These are phyloP conservation scores for Aureobasidium namibiae DNA, from an alignment of 2,329 filamentous ascomycete genomes.

Conservation along the genomic window DNA sequence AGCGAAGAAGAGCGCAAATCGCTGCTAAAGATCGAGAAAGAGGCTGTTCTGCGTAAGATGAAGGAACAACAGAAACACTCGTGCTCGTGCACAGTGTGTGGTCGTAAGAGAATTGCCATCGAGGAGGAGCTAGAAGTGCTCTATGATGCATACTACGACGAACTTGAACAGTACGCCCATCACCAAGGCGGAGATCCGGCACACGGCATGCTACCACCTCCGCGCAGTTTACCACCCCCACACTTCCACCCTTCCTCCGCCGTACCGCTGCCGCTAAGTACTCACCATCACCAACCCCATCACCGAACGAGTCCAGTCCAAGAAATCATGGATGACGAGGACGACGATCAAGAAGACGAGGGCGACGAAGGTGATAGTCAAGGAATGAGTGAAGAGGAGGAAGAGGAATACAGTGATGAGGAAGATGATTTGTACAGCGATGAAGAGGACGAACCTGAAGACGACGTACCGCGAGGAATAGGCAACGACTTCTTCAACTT, in stretches of 20 bases:
- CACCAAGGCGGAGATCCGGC: conserved; percentile 57
- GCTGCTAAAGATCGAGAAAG: conserved; percentile 95
- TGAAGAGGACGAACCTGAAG: conserved; percentile 47
- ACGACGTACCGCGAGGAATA: conserved; percentile 51
- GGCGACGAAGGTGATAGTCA: conserved; percentile 40
- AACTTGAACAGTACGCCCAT: conserved; percentile 95
- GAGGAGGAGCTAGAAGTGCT: conserved; percentile 96
- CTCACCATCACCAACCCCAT: conserved; percentile 52
- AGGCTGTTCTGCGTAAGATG: conserved; percentile 97
- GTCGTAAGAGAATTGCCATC: conserved; percentile 90
- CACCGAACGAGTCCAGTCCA: conserved; percentile 68
- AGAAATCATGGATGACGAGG: conserved; percentile 54
- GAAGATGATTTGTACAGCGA: conserved; percentile 53
- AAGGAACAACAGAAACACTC: conserved; percentile 99
- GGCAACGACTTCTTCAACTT: conserved; percentile 87
- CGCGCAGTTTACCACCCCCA: conserved; percentile 37
- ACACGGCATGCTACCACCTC: conserved; percentile 59
- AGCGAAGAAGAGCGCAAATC: conserved; percentile 92
- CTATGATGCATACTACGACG: conserved; percentile 97
- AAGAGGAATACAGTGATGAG: conserved; percentile 54
- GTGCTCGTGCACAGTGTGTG: conserved; percentile 95
- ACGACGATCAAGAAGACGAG: conserved; percentile 46
- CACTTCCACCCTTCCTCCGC: conserved; percentile 41
- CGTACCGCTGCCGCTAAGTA: conserved; percentile 42
- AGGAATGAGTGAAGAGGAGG: conserved; percentile 46